These are phyloP conservation scores for Phaeosphaeriaceae sp. DNA, from an alignment of 2,329 filamentous ascomycete genomes.

Conservation along the genomic window DNA sequence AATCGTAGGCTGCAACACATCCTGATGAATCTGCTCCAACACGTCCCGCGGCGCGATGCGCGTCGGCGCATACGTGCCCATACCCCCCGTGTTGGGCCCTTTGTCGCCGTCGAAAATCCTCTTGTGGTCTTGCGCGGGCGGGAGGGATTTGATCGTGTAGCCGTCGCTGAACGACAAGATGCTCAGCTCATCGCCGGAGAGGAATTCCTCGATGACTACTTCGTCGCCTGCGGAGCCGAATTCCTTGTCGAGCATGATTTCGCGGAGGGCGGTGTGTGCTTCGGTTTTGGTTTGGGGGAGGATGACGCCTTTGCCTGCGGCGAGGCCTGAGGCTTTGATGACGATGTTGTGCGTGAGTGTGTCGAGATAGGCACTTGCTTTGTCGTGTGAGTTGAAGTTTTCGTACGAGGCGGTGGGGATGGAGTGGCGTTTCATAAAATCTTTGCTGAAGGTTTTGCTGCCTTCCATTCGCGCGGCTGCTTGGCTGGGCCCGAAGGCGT, in stretches of 20 bases:
- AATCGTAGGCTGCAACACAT: conserved; percentile 87
- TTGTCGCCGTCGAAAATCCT: conserved; percentile 87
- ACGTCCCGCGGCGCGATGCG: conserved; percentile 62
- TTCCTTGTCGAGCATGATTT: conserved; percentile 88
- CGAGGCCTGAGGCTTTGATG: conserved; percentile 91
- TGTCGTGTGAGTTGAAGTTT: conserved; percentile 81
- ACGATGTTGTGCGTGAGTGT: conserved; percentile 58
- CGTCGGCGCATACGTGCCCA: conserved; percentile 93
- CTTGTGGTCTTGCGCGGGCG: conserved; percentile 96
- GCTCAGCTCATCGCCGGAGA: conserved; percentile 90
- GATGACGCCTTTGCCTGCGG: conserved; percentile 94
- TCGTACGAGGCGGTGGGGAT: conserved; percentile 92
- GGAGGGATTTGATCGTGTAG: conserved; percentile 79
- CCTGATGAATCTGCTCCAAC: conserved; percentile 77
- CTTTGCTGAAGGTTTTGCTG: conserved; percentile 95
- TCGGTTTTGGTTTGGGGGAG: conserved; percentile 83
- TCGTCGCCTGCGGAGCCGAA: conserved; percentile 88
- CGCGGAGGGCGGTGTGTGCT: conserved; percentile 78
- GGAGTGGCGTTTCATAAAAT: conserved; percentile 91
- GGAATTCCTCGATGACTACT: conserved; percentile 93
- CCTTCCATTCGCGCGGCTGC: conserved; percentile 90
- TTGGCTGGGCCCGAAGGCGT: conserved; percentile 84
- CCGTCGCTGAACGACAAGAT: conserved; percentile 93
- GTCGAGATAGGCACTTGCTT: conserved; percentile 73
- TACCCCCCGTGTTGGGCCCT: conserved; percentile 94